phyloP scores from a whole-genome alignment of 2,329 filamentous ascomycete genomes.

The Aspergillus sp. region DNA sequence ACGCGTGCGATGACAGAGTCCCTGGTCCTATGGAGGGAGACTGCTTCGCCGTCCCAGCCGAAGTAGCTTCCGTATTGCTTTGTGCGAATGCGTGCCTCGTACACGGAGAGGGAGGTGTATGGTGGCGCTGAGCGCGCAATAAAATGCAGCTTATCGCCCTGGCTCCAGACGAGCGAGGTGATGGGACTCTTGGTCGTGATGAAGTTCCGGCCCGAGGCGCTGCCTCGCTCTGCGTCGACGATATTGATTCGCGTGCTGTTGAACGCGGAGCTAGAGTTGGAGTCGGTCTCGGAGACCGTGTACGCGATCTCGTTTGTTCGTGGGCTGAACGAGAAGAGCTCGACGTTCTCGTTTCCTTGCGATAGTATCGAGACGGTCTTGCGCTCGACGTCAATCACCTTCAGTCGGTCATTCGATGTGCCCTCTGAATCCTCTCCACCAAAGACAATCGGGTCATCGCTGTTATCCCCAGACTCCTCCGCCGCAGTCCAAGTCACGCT shows the following conservation, averaged over 20 bases:
- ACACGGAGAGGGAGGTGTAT: conserved; percentile 4
- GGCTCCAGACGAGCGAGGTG: conserved; percentile 4
- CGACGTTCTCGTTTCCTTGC: not conserved
- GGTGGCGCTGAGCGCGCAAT: conserved; percentile 5
- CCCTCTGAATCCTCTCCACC: not conserved
- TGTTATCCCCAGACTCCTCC: not conserved
- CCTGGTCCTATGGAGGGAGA: not conserved
- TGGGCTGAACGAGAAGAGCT: conserved; percentile 12
- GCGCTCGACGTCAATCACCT: conserved; percentile 3
- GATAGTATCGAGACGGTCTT: not conserved
- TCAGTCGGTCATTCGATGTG: not conserved
- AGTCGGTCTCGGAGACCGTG: not conserved
- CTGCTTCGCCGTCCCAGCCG: conserved; percentile 6
- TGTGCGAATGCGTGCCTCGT: conserved; percentile 6
- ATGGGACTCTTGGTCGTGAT: not conserved
- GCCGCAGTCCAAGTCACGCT: not conserved
- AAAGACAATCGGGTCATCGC: not conserved
- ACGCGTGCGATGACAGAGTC: conserved; percentile 3
- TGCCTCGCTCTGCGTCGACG: not conserved
- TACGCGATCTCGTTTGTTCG: conserved; percentile 3
- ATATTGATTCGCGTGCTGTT: not conserved
- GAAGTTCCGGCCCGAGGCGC: not conserved
- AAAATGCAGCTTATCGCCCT: conserved; percentile 1
- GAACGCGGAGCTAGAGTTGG: not conserved
- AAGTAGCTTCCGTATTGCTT: conserved; percentile 15